Evolutionary conservation across 2,329 filamentous ascomycete species (phyloP).

Genomic region (Penicillium sp.): DNA sequence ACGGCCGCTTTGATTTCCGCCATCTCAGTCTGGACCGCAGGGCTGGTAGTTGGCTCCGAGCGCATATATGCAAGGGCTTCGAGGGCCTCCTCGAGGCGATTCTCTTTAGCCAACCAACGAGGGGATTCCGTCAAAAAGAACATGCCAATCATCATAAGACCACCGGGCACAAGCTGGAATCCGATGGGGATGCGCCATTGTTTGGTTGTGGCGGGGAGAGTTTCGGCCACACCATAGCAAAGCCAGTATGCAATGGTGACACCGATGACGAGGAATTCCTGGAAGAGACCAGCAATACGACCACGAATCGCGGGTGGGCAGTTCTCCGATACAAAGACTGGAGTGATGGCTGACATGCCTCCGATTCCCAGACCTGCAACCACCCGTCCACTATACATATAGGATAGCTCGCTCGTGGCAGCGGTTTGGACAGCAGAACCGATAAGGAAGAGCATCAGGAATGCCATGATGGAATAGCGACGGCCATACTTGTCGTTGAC

Average conservation of each 20-base stretch:
- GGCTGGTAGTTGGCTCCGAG: conserved; percentile 61
- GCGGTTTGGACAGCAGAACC: neutral
- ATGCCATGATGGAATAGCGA: neutral
- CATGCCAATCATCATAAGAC: conserved; percentile 40
- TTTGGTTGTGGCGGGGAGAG: conserved; percentile 33
- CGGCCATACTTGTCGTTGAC: neutral
- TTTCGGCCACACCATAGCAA: conserved; percentile 42
- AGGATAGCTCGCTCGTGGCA: neutral
- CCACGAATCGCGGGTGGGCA: conserved; percentile 48
- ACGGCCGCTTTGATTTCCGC: conserved; percentile 80
- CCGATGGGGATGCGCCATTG: conserved; percentile 66
- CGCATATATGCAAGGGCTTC: conserved; percentile 58
- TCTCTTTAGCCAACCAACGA: conserved; percentile 73
- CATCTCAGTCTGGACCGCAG: conserved; percentile 68
- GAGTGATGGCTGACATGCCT: neutral
- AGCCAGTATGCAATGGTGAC: conserved; percentile 41
- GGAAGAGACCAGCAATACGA: conserved; percentile 51
- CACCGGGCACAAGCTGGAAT: conserved; percentile 63
- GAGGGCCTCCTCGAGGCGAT: conserved; percentile 57
- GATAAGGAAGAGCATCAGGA: neutral
- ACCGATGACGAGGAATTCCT: conserved; percentile 45
- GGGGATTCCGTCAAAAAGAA: conserved; percentile 74
- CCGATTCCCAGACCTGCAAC: neutral
- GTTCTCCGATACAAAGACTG: neutral
- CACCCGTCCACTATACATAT: neutral